Evolutionary conservation across 305 asterid genomes (phyloP).

Genomic region (Striga hermonthica): DNA sequence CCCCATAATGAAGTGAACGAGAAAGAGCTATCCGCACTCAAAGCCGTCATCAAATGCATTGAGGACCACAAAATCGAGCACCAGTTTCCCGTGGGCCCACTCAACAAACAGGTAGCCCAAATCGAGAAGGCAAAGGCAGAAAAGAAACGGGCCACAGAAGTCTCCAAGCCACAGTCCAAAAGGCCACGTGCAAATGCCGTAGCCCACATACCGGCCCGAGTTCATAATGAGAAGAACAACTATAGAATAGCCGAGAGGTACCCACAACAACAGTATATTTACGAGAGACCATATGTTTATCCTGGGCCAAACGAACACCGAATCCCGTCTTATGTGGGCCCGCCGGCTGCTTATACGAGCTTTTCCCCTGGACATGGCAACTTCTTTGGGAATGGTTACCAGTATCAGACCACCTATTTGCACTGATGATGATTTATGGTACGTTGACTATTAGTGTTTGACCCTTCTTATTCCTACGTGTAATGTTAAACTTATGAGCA

Average conservation of each 20-base stretch:
- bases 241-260: constrained; percentile 71
- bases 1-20: constrained; percentile 76
- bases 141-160: constrained; percentile 90
- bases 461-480: constrained; percentile 48
- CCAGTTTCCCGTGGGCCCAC: constrained; percentile 72
- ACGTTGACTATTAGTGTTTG: constrained; percentile 63
- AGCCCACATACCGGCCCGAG: constrained; percentile 58
- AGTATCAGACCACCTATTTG: constrained; percentile 85
- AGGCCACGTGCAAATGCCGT: constrained; percentile 80
- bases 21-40: constrained; percentile 83
- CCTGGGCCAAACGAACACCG: constrained; percentile 61
- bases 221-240: constrained; percentile 64
- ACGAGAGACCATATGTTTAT: constrained; percentile 75
- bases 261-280: constrained; percentile 67
- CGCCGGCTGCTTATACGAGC: constrained; percentile 48
- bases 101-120: constrained; percentile 69
- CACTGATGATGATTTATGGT: constrained; percentile 69
- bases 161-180: constrained; percentile 86
- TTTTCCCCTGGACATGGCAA: constrained; percentile 65
- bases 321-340: constrained; percentile 47
- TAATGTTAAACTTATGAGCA: constrained; percentile 41
- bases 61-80: constrained; percentile 88
- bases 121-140: constrained; percentile 96
- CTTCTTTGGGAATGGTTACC: constrained; percentile 84
- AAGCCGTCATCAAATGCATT: constrained; percentile 86